Conservation (phyloP, 257 asterid species). For the Capsicum rhomboideum region DNA sequence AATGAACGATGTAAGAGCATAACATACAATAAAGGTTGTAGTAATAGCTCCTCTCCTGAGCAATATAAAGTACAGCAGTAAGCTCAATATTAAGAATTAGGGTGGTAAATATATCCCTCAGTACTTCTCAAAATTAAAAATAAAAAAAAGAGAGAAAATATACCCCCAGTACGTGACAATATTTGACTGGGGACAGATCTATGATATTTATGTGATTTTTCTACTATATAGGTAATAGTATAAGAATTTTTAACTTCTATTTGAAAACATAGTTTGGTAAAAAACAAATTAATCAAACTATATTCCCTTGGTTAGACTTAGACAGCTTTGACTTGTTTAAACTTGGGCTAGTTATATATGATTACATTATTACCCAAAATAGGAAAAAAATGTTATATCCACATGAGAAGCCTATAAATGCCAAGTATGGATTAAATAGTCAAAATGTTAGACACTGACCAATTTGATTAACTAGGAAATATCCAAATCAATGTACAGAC, state of each 20-base stretch:
- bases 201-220: neutral
- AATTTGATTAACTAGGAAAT: neutral
- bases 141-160: neutral
- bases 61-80: constrained; percentile 1
- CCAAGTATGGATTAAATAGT: neutral
- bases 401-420: neutral
- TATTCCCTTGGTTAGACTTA: neutral
- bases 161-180: neutral
- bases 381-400: neutral
- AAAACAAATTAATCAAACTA: neutral
- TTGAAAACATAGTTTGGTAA: neutral
- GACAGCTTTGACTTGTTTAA: neutral
- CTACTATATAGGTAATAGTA: neutral
- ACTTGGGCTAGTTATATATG: neutral
- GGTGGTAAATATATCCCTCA: neutral
- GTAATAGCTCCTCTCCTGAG: constrained; percentile 86
- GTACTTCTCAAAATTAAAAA: neutral
- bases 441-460: neutral
- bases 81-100: neutral
- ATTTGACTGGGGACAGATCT: neutral
- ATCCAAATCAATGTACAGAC: neutral
- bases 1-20: constrained; percentile 75
- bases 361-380: neutral
- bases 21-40: constrained; percentile 65
- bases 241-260: neutral